Conservation (phyloP, 805 yeast species). For the Yarrowia sp. region DNA sequence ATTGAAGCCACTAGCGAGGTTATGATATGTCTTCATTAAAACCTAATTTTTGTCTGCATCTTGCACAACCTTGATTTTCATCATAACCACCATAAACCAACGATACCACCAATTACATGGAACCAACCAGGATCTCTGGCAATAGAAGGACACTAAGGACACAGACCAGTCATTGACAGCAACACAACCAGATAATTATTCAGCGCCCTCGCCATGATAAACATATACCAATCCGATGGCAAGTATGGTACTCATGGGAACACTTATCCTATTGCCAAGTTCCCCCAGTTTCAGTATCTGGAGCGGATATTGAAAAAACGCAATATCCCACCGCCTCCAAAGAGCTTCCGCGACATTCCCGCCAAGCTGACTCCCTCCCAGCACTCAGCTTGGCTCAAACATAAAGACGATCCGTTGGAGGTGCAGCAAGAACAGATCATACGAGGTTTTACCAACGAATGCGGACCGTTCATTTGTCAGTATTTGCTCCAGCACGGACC, state of each 20-base stretch:
- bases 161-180: too few species aligned
- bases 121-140: too few species aligned
- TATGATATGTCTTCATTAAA: too few species aligned
- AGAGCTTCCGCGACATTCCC: background rate
- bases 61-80: too few species aligned
- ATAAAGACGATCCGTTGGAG: background rate
- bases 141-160: too few species aligned
- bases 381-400: background rate
- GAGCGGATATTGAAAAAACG: background rate
- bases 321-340: background rate
- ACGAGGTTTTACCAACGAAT: background rate
- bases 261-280: background rate
- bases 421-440: background rate
- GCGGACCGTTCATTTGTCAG: conserved; percentile 10
- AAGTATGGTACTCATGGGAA: background rate
- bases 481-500: background rate
- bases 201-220: too few species aligned
- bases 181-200: too few species aligned
- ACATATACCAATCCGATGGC: background rate
- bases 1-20: too few species aligned
- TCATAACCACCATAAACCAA: too few species aligned
- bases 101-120: too few species aligned
- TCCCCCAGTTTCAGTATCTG: conserved; percentile 1
- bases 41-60: too few species aligned
- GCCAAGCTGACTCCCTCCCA: background rate